phyloP scores from a whole-genome alignment of 2,329 filamentous ascomycete genomes.

The Lasiodiplodia hormozganensis region DNA sequence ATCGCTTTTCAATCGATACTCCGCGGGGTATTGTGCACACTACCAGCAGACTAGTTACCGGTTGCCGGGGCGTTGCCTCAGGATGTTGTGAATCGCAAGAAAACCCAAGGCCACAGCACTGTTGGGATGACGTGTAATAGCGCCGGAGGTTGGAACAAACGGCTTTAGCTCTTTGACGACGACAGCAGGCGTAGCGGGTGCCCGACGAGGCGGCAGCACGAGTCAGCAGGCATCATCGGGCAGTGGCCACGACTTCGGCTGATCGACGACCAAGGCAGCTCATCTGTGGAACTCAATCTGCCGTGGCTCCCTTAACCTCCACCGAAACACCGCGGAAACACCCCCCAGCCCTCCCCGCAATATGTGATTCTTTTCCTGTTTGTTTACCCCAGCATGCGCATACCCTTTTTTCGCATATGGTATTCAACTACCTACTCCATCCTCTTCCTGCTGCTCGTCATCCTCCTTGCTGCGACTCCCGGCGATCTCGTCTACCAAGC shows the following conservation, averaged over 20 bases:
- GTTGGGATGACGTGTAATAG: neutral
- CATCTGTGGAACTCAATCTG: constrained; percentile 7
- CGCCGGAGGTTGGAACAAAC: neutral
- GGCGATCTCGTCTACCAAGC: constrained; percentile 81
- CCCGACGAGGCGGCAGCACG: neutral
- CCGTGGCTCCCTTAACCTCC: constrained; percentile 9
- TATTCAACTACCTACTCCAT: constrained; percentile 81
- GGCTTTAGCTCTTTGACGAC: neutral
- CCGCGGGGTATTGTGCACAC: neutral
- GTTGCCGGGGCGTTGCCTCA: neutral
- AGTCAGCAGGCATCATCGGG: constrained; percentile 1
- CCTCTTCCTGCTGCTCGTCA: constrained; percentile 74
- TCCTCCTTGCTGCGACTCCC: constrained; percentile 79
- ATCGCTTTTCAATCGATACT: neutral
- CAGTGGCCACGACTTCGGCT: constrained; percentile 23
- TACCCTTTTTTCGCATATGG: constrained; percentile 76
- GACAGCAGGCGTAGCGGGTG: neutral
- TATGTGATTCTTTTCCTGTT: constrained; percentile 23
- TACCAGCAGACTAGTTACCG: neutral
- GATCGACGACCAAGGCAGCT: constrained; percentile 27
- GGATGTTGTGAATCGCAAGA: neutral
- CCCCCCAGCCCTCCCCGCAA: constrained; percentile 19
- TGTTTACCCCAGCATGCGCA: constrained; percentile 44
- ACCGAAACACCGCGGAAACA: constrained; percentile 1
- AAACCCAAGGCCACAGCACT: neutral